Percentiles rank a stretch among this genome's conserved stretches.
Conservation (phyloP, 2,329 filamentous ascomycete species). For the Penicillium frequentans region DNA sequence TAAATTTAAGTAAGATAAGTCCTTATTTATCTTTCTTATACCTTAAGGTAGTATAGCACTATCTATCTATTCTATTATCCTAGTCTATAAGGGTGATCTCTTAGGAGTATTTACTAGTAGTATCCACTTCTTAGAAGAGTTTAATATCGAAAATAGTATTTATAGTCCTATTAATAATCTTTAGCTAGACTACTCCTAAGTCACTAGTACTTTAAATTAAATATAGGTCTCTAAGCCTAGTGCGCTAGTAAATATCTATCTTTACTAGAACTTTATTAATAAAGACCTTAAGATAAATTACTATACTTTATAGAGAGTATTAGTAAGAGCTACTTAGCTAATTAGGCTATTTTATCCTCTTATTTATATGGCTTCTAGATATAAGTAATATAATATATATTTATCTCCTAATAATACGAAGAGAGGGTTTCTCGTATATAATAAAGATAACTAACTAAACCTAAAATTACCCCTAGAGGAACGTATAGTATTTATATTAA, state of each 20-base stretch:
- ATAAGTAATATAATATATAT: constrained; percentile 7
- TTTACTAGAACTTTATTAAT: constrained; percentile 10
- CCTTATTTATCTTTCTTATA: constrained; percentile 10
- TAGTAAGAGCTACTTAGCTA: constrained; percentile 2
- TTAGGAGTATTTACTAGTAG: constrained; percentile 6
- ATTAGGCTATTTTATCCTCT: constrained; percentile 10
- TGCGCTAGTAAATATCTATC: constrained; percentile 6
- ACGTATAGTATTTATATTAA: no score
- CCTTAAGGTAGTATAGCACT: constrained; percentile 8
- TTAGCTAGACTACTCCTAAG: constrained; percentile 14
- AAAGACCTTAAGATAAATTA: constrained; percentile 3
- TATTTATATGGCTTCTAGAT: constrained; percentile 2
- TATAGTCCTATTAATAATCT: constrained; percentile 11
- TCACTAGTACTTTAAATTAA: constrained; percentile 13
- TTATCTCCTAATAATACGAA: background rate
- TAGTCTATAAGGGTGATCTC: constrained; percentile 8
- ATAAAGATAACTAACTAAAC: no score
- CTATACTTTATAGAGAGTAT: constrained; percentile 6
- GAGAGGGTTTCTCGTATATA: constrained; percentile 1
- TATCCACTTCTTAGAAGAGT: constrained; percentile 7
- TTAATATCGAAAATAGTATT: constrained; percentile 3
- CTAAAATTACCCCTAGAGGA: no score
- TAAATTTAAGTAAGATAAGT: constrained; percentile 12
- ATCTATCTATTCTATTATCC: constrained; percentile 7
- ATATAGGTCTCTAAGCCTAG: constrained; percentile 12